Base-by-base conservation (phyloP, 495 filamentous ascomycete genomes). In the Tuber umbilicatum region DNA sequence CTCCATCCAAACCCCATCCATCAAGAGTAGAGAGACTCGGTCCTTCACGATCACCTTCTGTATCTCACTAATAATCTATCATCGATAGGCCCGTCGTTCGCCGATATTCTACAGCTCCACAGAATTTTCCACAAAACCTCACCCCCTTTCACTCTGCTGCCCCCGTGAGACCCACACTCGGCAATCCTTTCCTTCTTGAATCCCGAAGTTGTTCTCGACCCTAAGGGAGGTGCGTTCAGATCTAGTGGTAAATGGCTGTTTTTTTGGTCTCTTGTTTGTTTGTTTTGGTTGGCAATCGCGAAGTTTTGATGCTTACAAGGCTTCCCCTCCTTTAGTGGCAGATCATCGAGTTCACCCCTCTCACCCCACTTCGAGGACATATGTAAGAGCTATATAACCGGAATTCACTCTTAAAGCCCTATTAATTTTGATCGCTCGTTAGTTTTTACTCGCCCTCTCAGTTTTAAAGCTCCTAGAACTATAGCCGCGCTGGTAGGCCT, bases 1-100 rank as follows among this genome's bases (percentile, higher is more conserved):
- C 55, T 64, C 55, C 55, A 64, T 64, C 55, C 50, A 60, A 35
- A 64, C 55, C 55, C 55, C 55, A 64, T 64, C 55, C 55, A 64
- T 64, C 55, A 17, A 64, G 12, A 64, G 35, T 27, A 64, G 55
- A 47, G 45, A 64, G 55, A 64, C 55, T 64, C 55, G 55, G 27
- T 14, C 55, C 27, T 64, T 64, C 55, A 35, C 55, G 12, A 35
- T 35, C 55, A 35, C 55, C 27, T 64, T 35, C 55, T 64, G 35
- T 35, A 64, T 64, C 55, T 35, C 31, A 19, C 55, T 16, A 35
- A 31, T 64, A 64, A 64, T 31, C 55, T 64, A 64, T 64, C 55
- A 64, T 64, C 55, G 27, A 35, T 35, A 64, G 55, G 12, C 55
- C 55, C 27, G 45, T 50, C 45, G 35, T 64, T 64, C 14, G 27